Conservation (phyloP, 768 basidiomycete genomes). For the Pulveroboletus sp. region DNA sequence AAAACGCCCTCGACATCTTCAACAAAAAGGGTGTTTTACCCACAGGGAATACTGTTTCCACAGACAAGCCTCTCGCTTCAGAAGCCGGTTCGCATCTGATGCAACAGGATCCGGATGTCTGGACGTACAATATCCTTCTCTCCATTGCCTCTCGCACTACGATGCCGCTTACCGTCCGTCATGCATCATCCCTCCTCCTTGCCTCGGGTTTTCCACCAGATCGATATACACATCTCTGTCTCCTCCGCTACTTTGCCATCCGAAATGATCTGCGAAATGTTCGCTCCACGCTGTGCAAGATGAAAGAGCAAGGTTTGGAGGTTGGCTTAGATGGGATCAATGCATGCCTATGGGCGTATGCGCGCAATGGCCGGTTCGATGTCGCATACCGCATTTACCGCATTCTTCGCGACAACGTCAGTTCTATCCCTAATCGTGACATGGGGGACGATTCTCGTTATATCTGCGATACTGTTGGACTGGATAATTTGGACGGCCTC, state of each 20-base stretch:
- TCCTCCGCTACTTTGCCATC: conserved; percentile 54
- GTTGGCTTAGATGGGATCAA: conserved; percentile 69
- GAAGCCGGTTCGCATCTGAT: neutral
- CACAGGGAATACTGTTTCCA: neutral
- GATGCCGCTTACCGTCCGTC: conserved; percentile 41
- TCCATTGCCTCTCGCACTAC: conserved; percentile 57
- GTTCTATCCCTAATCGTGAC: conserved; percentile 38
- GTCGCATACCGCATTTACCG: conserved; percentile 63
- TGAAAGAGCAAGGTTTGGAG: conserved; percentile 48
- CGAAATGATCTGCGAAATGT: conserved; percentile 50
- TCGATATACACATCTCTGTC: conserved; percentile 57
- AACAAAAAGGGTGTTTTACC: conserved; percentile 52
- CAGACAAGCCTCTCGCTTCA: conserved; percentile 11
- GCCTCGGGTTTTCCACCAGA: conserved; percentile 55
- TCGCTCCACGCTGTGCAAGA: conserved; percentile 50
- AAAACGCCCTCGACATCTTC: conserved; percentile 56
- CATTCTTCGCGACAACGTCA: conserved; percentile 53
- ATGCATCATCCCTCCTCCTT: conserved; percentile 52
- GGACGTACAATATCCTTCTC: conserved; percentile 68
- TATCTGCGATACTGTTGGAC: conserved; percentile 42
- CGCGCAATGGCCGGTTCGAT: conserved; percentile 48
- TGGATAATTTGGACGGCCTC: conserved; percentile 42
- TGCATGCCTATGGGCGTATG: conserved; percentile 68
- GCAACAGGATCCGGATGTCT: conserved; percentile 51
- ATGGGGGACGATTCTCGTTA: conserved; percentile 34